Conservation (phyloP, 2,329 filamentous ascomycete species). For the Rugonectria rugulosa region DNA sequence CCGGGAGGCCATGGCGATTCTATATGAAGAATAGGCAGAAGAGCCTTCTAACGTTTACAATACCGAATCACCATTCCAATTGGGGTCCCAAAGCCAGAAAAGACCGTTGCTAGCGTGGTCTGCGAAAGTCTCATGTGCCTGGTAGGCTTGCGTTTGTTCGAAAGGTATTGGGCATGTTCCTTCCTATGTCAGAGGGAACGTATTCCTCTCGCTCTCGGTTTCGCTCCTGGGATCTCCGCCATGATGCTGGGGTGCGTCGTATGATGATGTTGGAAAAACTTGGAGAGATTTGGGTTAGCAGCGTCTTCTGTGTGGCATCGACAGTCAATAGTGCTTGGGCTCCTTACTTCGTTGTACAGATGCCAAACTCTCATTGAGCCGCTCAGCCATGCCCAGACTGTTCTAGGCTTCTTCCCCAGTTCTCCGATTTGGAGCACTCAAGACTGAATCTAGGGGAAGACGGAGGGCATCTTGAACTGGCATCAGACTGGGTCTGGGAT, state of each 20-base stretch:
- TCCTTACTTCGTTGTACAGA: slow-evolving; percentile 5
- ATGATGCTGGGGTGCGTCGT: no score
- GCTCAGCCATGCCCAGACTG: background rate
- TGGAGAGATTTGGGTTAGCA: background rate
- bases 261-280: background rate
- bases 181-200: no score
- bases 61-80: slow-evolving; percentile 3
- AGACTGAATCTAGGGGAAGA: background rate
- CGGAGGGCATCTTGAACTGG: background rate
- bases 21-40: no score
- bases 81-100: slow-evolving; percentile 24
- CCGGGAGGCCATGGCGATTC: no score
- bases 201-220: no score
- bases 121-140: background rate
- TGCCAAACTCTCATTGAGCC: slow-evolving; percentile 1
- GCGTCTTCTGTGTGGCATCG: background rate
- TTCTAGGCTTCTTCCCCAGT: background rate
- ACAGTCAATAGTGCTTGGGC: background rate
- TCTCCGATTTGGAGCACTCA: background rate
- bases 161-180: no score
- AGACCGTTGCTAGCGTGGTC: slow-evolving; percentile 1
- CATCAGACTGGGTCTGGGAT: background rate
- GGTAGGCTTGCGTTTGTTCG: no score
- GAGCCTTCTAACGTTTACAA: background rate
- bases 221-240: no score